Percentiles rank a stretch among this genome's conserved stretches.
Evolutionary conservation across 495 filamentous ascomycete genomes (phyloP).

Genomic region (Tirmania nivea): DNA sequence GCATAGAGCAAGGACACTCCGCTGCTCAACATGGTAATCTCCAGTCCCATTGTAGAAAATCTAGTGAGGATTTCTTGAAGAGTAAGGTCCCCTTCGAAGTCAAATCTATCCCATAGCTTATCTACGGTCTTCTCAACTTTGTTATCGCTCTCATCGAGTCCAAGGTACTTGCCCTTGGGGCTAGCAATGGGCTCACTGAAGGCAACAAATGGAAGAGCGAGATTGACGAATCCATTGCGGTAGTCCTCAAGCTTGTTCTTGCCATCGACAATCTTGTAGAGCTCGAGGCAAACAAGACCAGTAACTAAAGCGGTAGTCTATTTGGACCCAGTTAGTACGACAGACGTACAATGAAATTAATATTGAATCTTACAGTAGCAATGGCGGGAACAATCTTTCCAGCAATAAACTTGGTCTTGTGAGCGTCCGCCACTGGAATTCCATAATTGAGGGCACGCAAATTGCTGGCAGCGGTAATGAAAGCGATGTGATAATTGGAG

Average conservation of each 20-base stretch:
- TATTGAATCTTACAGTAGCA: slow-evolving; percentile 25
- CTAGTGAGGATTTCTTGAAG: slow-evolving; percentile 60
- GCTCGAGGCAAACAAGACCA: slow-evolving; percentile 74
- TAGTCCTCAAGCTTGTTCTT: slow-evolving; percentile 89
- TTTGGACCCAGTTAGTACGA: background rate
- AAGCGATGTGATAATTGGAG: slow-evolving; percentile 95
- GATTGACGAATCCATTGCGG: slow-evolving; percentile 97
- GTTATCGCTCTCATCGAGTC: slow-evolving; percentile 25
- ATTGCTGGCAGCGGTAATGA: slow-evolving; percentile 95
- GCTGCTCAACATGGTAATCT: slow-evolving; percentile 81
- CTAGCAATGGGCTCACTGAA: slow-evolving; percentile 11
- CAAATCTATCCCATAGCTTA: slow-evolving; percentile 96
- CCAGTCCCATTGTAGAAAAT: slow-evolving; percentile 59
- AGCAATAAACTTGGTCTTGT: slow-evolving; percentile 98
- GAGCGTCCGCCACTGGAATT: slow-evolving; percentile 72
- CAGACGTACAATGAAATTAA: background rate
- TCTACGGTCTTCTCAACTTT: slow-evolving; percentile 68
- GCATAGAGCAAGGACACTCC: slow-evolving; percentile 94
- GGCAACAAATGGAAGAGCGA: slow-evolving; percentile 29
- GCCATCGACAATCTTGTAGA: slow-evolving; percentile 92
- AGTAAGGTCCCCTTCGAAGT: slow-evolving; percentile 57
- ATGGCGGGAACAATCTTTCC: slow-evolving; percentile 99
- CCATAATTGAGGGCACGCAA: slow-evolving; percentile 94
- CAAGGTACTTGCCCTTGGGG: slow-evolving; percentile 71
- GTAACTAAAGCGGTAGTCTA: slow-evolving; percentile 80